phyloP scores from a whole-genome alignment of 148 eudicot genomes.

The Camellia granthamiana region DNA sequence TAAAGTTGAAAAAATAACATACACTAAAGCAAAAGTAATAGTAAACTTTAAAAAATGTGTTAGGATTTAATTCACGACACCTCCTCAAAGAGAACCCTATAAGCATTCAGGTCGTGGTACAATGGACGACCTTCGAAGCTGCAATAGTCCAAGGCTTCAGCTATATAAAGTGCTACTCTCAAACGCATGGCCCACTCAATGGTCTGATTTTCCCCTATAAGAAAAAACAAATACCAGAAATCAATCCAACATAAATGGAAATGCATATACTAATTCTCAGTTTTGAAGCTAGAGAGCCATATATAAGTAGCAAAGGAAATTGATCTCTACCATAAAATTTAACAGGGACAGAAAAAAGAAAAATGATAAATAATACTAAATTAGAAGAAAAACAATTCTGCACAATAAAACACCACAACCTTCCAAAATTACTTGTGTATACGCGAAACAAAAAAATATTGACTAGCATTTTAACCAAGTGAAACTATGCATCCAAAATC shows the following conservation, averaged over 20 bases:
- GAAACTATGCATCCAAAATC: not conserved
- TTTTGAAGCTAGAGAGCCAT: not conserved
- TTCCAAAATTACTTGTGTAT: not conserved
- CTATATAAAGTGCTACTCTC: constrained; percentile 71
- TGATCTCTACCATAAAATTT: not conserved
- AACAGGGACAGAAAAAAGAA: not conserved
- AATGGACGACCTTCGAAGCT: constrained; percentile 64
- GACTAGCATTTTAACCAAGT: not conserved
- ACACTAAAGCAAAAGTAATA: not conserved
- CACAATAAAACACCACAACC: not conserved
- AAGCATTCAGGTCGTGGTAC: constrained; percentile 88
- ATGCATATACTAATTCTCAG: not conserved
- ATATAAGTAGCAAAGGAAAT: not conserved
- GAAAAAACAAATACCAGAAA: constrained; percentile 1
- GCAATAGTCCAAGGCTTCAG: constrained; percentile 85
- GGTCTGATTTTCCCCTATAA: constrained; percentile 83
- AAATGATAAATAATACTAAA: not conserved
- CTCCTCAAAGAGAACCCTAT: constrained; percentile 90
- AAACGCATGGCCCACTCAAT: constrained; percentile 95
- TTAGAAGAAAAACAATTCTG: not conserved
- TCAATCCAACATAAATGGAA: not conserved
- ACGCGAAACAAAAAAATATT: not conserved
- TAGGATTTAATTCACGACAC: constrained; percentile 24
- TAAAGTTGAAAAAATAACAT: not conserved
- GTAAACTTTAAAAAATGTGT: not conserved